A percentile compares a stretch with the other conserved stretches of the same genome.
Conservation (phyloP, 2,329 filamentous ascomycete genomes). For the Lecanicillium sp. region DNA sequence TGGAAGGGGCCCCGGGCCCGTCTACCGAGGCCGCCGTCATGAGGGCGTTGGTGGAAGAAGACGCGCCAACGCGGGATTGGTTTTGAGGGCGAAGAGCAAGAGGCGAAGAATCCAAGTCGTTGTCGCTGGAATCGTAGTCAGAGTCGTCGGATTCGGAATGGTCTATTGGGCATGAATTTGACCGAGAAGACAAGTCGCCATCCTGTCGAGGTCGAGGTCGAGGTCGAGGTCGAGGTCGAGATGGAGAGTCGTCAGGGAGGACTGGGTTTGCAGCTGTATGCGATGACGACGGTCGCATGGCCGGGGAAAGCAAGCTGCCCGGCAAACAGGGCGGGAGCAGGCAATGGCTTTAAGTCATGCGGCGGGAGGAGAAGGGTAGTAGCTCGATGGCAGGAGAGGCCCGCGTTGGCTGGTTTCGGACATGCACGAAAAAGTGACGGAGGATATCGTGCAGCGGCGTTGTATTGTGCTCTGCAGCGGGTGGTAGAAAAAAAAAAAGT, state of each 20-base stretch:
- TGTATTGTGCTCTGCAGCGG: background rate
- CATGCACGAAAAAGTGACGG: background rate
- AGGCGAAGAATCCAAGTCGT: background rate
- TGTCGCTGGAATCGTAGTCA: background rate
- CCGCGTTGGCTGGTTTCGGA: background rate
- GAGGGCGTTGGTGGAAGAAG: background rate
- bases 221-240: conserved; percentile 3
- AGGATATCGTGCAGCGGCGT: background rate
- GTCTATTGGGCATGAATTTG: background rate
- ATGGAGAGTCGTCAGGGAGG: background rate
- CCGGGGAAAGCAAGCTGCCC: conserved; percentile 1
- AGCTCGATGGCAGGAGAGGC: background rate
- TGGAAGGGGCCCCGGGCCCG: background rate
- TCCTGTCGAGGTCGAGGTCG: conserved; percentile 12
- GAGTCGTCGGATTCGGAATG: background rate
- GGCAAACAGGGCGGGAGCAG: background rate
- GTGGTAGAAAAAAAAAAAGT: background rate
- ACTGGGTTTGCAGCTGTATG: background rate
- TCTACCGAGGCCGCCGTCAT: conserved; percentile 2
- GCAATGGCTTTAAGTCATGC: conserved; percentile 2
- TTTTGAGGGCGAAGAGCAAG: background rate
- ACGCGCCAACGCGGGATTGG: background rate
- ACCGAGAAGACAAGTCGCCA: background rate
- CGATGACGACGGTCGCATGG: conserved; percentile 17
- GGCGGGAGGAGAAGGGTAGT: background rate